Base-by-base conservation (phyloP, 2,329 filamentous ascomycete genomes). In the Pseudocercospora fuligena region DNA sequence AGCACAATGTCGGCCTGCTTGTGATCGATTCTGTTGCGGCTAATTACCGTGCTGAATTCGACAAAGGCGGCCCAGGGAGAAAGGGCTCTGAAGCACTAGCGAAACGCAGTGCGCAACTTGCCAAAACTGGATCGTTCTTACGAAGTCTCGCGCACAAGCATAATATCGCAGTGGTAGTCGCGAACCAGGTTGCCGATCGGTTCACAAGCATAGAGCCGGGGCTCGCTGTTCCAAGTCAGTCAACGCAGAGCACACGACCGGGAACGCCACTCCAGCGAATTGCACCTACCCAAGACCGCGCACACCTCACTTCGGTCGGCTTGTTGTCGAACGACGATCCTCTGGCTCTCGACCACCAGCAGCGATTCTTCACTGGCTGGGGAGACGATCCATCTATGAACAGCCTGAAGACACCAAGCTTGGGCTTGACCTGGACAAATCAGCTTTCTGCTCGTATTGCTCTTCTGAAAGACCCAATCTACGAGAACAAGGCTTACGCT, bases 281-380 rank as follows among this genome's bases (percentile, higher is more conserved):
- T 14, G 51, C 27, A 31, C 19, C 59, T 0, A 36, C 43, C 27
- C 60, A 49, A 47, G 16, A 49, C 6, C 46, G 46, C 6, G 31
- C 58, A 0, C 66, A 67, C 4, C 43, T 29, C 67, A 16, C 36
- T n/a, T 23, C 61, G 58, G 5, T 43, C 68, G 77, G 69, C 71
- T 75, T 71, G 76, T 79, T 77, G 36, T 80, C 76, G 53, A 85
- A 76, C 56, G 79, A 74, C 66, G 84, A 87, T 12, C 87, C 89
- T 0, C 83, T 97, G 43, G 86, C 88, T 33, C 86, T 97, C 8
- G 90, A 96, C 73, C 92, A 97, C 79, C 94, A 98, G 79, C 93
- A 97, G 78, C 87, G 92, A 51, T 97, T 94, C 88, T 97, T 97
- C 80, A 96, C 94, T 3, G 94, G 95, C 69, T 97, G 95, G 94